These are phyloP conservation scores for Singerocomus inundabilis DNA, from an alignment of 1,284 basidiomycete species.

Conservation along the genomic window DNA sequence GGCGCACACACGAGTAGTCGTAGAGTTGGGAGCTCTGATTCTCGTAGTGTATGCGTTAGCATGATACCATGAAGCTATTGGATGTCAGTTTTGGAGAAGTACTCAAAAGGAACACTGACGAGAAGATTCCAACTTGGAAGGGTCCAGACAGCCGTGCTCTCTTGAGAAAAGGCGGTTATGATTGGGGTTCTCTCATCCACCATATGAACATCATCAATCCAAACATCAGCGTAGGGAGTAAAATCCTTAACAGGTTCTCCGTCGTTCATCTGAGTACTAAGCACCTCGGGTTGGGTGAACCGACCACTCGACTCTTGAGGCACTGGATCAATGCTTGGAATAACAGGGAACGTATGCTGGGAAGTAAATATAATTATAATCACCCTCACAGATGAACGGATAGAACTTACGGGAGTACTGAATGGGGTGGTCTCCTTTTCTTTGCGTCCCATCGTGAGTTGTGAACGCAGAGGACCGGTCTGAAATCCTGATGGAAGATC, in stretches of 20 bases:
- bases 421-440: slow-evolving; percentile 18
- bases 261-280: slow-evolving; percentile 15
- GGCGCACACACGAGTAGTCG: slow-evolving; percentile 51
- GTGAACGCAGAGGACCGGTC: slow-evolving; percentile 18
- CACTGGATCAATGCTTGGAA: slow-evolving; percentile 6
- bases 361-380: background rate
- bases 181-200: slow-evolving; percentile 17
- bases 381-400: background rate
- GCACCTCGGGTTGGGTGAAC: slow-evolving; percentile 10
- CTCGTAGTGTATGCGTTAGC: slow-evolving; percentile 50
- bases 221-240: slow-evolving; percentile 12
- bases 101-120: slow-evolving; percentile 38
- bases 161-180: slow-evolving; percentile 17
- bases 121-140: slow-evolving; percentile 52
- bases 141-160: slow-evolving; percentile 36
- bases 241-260: slow-evolving; percentile 14
- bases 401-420: slow-evolving; percentile 13
- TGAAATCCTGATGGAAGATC: slow-evolving; percentile 24
- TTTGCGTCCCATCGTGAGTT: slow-evolving; percentile 17
- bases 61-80: slow-evolving; percentile 57
- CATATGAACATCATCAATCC: slow-evolving; percentile 24
- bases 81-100: slow-evolving; percentile 5
- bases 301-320: slow-evolving; percentile 6
- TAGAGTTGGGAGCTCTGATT: slow-evolving; percentile 45
- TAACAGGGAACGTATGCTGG: slow-evolving; percentile 8